Conservation (phyloP, 2,329 filamentous ascomycete genomes). For the Fusarium irregulare region DNA sequence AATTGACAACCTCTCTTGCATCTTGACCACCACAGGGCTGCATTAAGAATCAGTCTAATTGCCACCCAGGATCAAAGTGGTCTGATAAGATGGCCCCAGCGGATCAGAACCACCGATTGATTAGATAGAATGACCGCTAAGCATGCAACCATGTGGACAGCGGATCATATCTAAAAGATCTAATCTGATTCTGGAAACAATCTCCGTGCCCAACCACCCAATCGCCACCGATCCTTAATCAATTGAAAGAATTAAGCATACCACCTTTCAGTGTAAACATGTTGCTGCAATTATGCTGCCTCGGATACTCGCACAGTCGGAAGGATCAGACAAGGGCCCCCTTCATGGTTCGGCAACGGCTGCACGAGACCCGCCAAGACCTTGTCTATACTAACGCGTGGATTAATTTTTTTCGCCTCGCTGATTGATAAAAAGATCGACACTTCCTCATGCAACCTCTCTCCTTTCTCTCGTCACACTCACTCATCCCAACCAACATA, state of each 20-base stretch:
- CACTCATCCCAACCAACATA: background rate
- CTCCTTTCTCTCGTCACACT: background rate
- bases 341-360: background rate
- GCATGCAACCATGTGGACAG: background rate
- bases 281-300: too few relatives aligned
- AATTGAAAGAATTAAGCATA: background rate
- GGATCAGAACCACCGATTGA: conserved; percentile 4
- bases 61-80: background rate
- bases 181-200: conserved; percentile 15
- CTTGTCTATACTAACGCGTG: conserved; percentile 3
- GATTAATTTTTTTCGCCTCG: conserved; percentile 1
- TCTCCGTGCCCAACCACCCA: conserved; percentile 1
- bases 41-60: background rate
- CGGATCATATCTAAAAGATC: conserved; percentile 21
- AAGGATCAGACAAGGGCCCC: background rate
- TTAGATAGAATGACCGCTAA: conserved; percentile 12
- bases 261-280: too few relatives aligned
- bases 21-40: background rate
- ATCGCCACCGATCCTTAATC: background rate
- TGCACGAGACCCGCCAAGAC: background rate
- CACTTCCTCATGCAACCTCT: background rate
- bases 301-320: background rate
- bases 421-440: conserved; percentile 9
- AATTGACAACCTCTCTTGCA: background rate
- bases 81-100: background rate